phyloP scores from a whole-genome alignment of 2,329 filamentous ascomycete genomes.

The Pyrenophora tritici-repentis region DNA sequence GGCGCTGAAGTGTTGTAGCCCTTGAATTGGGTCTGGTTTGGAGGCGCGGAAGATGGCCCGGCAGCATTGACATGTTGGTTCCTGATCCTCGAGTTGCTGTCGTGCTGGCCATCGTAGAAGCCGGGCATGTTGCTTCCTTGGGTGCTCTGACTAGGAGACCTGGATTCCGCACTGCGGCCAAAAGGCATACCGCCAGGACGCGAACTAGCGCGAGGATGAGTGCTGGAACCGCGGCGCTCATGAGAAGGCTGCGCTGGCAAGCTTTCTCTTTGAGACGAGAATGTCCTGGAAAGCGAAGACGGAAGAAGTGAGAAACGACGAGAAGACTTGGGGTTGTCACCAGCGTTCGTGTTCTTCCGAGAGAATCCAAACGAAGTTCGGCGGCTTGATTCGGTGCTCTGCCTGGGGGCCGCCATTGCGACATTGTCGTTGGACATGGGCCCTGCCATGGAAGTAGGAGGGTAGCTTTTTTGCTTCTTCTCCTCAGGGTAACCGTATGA shows the following conservation, averaged over 20 bases:
- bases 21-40: constrained; percentile 46
- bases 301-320: constrained; percentile 58
- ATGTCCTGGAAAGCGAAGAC: constrained; percentile 53
- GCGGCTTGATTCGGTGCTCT: constrained; percentile 55
- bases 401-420: constrained; percentile 39
- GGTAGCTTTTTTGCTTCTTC: constrained; percentile 75
- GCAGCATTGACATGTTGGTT: constrained; percentile 21
- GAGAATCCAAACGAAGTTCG: constrained; percentile 57
- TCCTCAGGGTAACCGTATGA: constrained; percentile 43
- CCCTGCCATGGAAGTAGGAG: constrained; percentile 88
- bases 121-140: constrained; percentile 51
- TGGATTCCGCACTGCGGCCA: constrained; percentile 48
- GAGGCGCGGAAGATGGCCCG: constrained; percentile 42
- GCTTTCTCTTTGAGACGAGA: constrained; percentile 47
- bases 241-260: constrained; percentile 37
- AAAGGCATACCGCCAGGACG: constrained; percentile 50
- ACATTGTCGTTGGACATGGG: constrained; percentile 64
- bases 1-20: constrained; percentile 25
- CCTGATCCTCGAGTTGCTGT: constrained; percentile 34
- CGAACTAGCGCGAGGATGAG: constrained; percentile 38
- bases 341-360: constrained; percentile 51
- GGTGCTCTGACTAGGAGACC: constrained; percentile 53
- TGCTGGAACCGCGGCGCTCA: constrained; percentile 43
- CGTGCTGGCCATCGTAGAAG: constrained; percentile 50
- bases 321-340: constrained; percentile 46